Evolutionary conservation across 495 filamentous ascomycete species (phyloP), one percentile per base, ranked within the genome.

Genomic region (Hyaloscypha finlandica): DNA sequence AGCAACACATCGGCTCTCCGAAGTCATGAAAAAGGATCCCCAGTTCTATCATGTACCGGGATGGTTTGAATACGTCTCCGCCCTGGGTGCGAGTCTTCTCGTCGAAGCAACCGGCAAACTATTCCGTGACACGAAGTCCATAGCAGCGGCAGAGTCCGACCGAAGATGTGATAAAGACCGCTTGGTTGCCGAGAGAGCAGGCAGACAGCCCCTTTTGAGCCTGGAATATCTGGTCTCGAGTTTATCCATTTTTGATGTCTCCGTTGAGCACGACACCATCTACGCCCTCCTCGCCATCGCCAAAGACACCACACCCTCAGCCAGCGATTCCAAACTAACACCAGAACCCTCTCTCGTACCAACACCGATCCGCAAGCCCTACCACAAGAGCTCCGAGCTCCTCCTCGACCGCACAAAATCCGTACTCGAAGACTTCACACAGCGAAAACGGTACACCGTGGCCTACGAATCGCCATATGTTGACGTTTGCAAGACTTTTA

Each of bases 71-170:
- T 42, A 77, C 48, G 67, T 80, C 1, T 74, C 76, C 2, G 71
- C 65, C 30, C 66, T 77, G 19, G 75, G 77, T 2, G 76, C 78
- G 2, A 77, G 71, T 39, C 70, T 74, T 3, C 59, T 80, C 9
- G 78, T 80, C 2, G 66, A 78, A 16, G 77, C 74, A 16, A 80
- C 74, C 5, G 71, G 67, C 11, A 73, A 73, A n/a, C 56, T 80
- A 4, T 80, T 75, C 57, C 65, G 48, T 14, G 30, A 55, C 9
- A 54, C 22, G 30, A 54, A 63, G 11, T 20, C 12, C 22, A 29
- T 30, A 31, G 53, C 16, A 25, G 51, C 51, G 6, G 16, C 51
- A 20, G 51, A 53, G 6, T n/a, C 8, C 22, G 51, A n/a, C 8
- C 6, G 19, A 8, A 25, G 3, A 3, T 1, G 6, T 35, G 12